Evolutionary conservation across 2,329 filamentous ascomycete genomes (phyloP).

Genomic region (Xylariaceae sp.): DNA sequence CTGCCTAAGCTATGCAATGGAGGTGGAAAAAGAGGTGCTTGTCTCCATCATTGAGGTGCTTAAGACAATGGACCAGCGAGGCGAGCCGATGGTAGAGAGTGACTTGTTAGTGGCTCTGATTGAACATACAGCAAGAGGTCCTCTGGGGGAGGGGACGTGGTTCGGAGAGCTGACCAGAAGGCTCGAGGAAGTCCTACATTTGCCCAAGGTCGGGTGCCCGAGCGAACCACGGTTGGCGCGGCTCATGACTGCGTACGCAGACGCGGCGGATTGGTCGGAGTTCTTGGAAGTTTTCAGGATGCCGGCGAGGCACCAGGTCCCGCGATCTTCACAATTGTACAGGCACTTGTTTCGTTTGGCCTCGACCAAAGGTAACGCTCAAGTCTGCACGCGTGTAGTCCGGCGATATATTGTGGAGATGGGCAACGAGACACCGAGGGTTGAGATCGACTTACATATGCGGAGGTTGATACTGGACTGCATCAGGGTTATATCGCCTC

Average conservation of each 20-base stretch:
- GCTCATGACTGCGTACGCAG: conserved; percentile 44
- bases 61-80: conserved; percentile 42
- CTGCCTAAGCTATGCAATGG: conserved; percentile 33
- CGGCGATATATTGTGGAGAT: conserved; percentile 57
- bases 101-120: conserved; percentile 48
- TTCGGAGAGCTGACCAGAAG: conserved; percentile 35
- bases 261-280: conserved; percentile 45
- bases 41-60: conserved; percentile 40
- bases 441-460: conserved; percentile 42
- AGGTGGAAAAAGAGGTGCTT: conserved; percentile 22
- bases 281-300: conserved; percentile 59
- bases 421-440: conserved; percentile 46
- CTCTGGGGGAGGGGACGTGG: conserved; percentile 28
- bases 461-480: conserved; percentile 48
- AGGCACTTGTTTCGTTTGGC: conserved; percentile 46
- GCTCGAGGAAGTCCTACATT: conserved; percentile 42
- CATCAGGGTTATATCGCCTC: conserved; percentile 50
- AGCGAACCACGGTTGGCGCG: conserved; percentile 35
- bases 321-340: conserved; percentile 52
- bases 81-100: conserved; percentile 38
- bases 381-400: conserved; percentile 43
- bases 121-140: conserved; percentile 33
- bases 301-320: conserved; percentile 44
- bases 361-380: conserved; percentile 39
- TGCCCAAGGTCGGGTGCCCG: conserved; percentile 36